Percentiles rank a stretch among this genome's conserved stretches.
Conservation (phyloP, 768 basidiomycete species). For the Chalciporus chontae region DNA sequence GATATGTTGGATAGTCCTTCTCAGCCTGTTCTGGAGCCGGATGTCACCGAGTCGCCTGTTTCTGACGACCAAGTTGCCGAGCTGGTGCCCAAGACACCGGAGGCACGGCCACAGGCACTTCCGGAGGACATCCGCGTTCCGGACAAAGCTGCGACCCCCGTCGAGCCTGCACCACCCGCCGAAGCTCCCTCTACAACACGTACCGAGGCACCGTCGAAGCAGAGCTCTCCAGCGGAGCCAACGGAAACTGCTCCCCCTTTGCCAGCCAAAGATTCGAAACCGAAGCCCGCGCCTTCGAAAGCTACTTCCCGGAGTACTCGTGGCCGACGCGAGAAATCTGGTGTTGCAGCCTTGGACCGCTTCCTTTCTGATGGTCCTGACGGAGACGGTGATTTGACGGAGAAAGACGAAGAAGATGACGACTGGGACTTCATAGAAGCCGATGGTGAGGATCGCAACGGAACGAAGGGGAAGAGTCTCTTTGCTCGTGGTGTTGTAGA, state of each 20-base stretch:
- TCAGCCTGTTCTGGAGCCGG: slow-evolving; percentile 27
- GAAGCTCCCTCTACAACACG: slow-evolving; percentile 17
- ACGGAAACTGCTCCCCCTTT: slow-evolving; percentile 25
- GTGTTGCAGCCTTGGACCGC: slow-evolving; percentile 75
- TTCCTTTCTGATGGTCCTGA: slow-evolving; percentile 55
- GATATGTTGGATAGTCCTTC: slow-evolving; percentile 18
- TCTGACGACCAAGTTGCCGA: slow-evolving; percentile 39
- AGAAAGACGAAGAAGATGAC: slow-evolving; percentile 62
- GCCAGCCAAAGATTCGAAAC: slow-evolving; percentile 32
- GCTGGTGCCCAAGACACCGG: slow-evolving; percentile 72
- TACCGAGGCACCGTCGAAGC: slow-evolving; percentile 10
- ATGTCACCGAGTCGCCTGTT: slow-evolving; percentile 35
- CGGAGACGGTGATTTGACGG: slow-evolving; percentile 40
- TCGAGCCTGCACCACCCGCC: slow-evolving; percentile 15
- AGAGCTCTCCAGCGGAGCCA: slow-evolving; percentile 4
- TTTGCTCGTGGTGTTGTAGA: slow-evolving; percentile 93
- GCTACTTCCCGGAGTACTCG: slow-evolving; percentile 31
- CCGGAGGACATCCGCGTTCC: slow-evolving; percentile 22
- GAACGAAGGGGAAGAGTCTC: slow-evolving; percentile 72
- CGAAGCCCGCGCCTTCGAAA: slow-evolving; percentile 20
- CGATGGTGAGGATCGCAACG: slow-evolving; percentile 81
- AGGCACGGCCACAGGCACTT: slow-evolving; percentile 49
- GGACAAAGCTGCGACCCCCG: slow-evolving; percentile 8
- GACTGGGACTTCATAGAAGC: slow-evolving; percentile 92
- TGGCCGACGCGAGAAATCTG: slow-evolving; percentile 74